Conservation (phyloP, 129 eudicot species). For the Lonicera japonica region DNA sequence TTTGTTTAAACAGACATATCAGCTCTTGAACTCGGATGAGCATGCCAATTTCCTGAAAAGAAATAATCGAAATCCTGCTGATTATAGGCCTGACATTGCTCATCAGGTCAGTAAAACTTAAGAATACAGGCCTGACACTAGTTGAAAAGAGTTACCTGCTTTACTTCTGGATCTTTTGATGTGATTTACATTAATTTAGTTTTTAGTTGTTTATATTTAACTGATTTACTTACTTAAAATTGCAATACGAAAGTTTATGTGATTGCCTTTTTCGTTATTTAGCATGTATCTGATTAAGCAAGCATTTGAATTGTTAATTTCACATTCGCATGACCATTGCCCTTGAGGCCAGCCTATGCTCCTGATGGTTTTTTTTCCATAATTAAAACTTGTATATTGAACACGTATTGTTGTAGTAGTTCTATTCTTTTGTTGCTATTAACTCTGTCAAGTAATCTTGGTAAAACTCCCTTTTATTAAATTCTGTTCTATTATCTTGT, state of each 20-base stretch:
- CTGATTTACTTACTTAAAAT: background rate
- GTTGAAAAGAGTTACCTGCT: background rate
- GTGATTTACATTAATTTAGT: background rate
- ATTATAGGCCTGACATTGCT: conserved; percentile 94
- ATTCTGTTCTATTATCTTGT: too few relatives aligned
- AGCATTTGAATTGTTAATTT: too few relatives aligned
- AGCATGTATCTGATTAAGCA: too few relatives aligned
- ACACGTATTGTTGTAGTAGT: too few relatives aligned
- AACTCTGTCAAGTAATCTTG: background rate
- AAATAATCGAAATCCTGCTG: conserved; percentile 68
- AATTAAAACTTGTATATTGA: too few relatives aligned
- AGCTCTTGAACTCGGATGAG: conserved; percentile 84
- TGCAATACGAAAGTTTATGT: background rate
- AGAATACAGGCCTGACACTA: background rate
- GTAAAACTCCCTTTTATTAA: too few relatives aligned
- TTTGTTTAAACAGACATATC: conserved; percentile 46
- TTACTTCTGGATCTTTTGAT: background rate
- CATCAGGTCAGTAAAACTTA: conserved; percentile 62
- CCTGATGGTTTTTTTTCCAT: too few relatives aligned
- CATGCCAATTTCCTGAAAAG: conserved; percentile 67
- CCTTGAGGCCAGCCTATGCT: too few relatives aligned
- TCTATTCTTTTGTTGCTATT: too few relatives aligned
- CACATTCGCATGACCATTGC: too few relatives aligned
- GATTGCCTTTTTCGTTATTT: background rate
- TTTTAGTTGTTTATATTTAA: background rate